Evolutionary conservation across 73 alveolate species (phyloP), one percentile per base, ranked within the genome.

Genomic region (Blepharisma stoltei): DNA sequence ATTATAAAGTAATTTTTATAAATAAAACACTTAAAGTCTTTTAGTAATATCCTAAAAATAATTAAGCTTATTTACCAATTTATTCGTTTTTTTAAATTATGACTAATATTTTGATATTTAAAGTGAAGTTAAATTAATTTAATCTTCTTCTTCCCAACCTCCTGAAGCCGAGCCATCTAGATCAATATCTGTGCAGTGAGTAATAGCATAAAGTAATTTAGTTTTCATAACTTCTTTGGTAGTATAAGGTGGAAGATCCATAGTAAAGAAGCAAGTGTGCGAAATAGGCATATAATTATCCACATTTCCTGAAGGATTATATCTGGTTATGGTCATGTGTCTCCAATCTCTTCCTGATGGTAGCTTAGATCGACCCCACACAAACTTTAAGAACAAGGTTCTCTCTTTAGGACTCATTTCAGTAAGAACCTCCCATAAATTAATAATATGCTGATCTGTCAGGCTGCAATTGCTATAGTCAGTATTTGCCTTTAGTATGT

Each of bases 361-460:
- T 53, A 92, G 88, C 86, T 95, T 89, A 50, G 95, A 83, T 66
- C 98, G 83, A 25, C 98, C 98, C 98, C 96, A 92, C 7, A 92
- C 98, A 73, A 92, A 92, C 82, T 88, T 89, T 70, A 92, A 69
- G 83, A 84, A 92, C 27, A 85, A 85, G 54, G 89, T 83, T 81
- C 95, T 89, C 78, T 92, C 98, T 67, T 77, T 90, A 6, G 88
- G 91, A 21, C 77, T 55, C 55, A 92, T 79, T 54, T 80, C 90
- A 65, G 87, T 88, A 60, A 92, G 69, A 21, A 92, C 86, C 76
- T 89, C 92, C 98, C 98, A 92, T 88, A 83, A 90, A 67, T 87
- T 71, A 79, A 78, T 67, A 14, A 92, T 86, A 14, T 84, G 78
- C 43, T 86, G 90, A 75, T 88, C 89, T 43, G 79, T 73, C 55